Evolutionary conservation across 2,329 filamentous ascomycete genomes (phyloP).

Genomic region (Trichoderma polysporum): DNA sequence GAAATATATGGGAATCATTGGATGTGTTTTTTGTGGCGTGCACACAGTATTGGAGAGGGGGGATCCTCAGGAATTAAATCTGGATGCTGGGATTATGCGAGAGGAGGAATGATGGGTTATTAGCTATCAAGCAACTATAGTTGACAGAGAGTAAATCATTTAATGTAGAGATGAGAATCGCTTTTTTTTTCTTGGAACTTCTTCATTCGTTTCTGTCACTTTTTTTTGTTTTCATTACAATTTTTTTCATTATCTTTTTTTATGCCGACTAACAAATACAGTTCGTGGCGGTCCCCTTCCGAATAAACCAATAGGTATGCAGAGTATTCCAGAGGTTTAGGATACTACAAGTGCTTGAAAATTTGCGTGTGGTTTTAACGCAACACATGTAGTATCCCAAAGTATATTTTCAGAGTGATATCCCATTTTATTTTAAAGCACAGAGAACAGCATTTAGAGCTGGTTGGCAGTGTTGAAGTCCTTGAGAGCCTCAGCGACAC

Average conservation of each 20-base stretch:
- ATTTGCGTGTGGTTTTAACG: neutral
- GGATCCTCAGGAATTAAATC: neutral
- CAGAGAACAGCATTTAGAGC: conserved; percentile 30
- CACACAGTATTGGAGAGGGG: neutral
- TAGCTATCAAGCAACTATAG: neutral
- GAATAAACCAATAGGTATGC: conserved; percentile 1
- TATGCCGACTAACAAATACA: neutral
- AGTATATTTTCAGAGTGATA: neutral
- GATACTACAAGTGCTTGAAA: neutral
- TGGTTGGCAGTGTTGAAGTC: conserved; percentile 72
- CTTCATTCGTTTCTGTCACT: neutral
- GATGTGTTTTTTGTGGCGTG: neutral
- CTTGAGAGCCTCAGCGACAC: conserved; percentile 76
- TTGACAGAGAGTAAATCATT: neutral
- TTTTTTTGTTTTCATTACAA: neutral
- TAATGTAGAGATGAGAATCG: conserved; percentile 12
- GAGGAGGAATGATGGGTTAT: neutral
- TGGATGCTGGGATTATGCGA: neutral
- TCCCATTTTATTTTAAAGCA: neutral
- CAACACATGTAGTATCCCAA: neutral
- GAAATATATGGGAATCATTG: conserved; percentile 2
- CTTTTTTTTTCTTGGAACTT: conserved; percentile 6
- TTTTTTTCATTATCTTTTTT: neutral
- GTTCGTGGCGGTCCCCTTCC: neutral
- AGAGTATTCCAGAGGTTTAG: neutral